Evolutionary conservation across 306 rosid species (phyloP).

Genomic region (Vigna unguiculata): DNA sequence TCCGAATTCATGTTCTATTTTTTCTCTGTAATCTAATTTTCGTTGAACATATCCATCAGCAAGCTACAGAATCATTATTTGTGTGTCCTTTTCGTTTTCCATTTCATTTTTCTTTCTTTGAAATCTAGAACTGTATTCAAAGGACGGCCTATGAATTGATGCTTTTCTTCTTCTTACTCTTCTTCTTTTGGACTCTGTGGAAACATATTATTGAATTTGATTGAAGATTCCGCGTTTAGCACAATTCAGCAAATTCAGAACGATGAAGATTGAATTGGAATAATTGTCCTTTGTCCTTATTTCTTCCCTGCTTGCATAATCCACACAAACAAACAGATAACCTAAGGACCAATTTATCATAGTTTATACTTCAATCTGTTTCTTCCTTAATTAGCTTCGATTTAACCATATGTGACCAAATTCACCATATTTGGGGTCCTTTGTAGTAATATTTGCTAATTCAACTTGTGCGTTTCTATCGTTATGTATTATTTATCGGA

Average conservation of each 20-base stretch:
- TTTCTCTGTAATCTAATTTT: background rate
- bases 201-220: slow-evolving; percentile 1
- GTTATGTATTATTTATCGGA: background rate
- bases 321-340: background rate
- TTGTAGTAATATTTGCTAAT: background rate
- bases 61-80: slow-evolving; percentile 4
- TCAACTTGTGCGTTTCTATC: background rate
- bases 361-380: background rate
- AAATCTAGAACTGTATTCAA: background rate
- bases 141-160: background rate
- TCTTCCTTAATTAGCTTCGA: slow-evolving; percentile 20
- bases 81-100: background rate
- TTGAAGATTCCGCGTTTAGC: background rate
- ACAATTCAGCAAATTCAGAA: background rate
- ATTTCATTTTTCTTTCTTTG: background rate
- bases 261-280: slow-evolving; percentile 23
- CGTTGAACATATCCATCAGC: background rate
- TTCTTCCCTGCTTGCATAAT: background rate
- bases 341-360: background rate
- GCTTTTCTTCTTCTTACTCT: background rate
- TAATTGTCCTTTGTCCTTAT: background rate
- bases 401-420: background rate
- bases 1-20: background rate
- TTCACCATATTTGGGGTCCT: slow-evolving; percentile 27
- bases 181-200: background rate